phyloP scores from a whole-genome alignment of 345 rosid genomes.

The Mercurialis annua region DNA sequence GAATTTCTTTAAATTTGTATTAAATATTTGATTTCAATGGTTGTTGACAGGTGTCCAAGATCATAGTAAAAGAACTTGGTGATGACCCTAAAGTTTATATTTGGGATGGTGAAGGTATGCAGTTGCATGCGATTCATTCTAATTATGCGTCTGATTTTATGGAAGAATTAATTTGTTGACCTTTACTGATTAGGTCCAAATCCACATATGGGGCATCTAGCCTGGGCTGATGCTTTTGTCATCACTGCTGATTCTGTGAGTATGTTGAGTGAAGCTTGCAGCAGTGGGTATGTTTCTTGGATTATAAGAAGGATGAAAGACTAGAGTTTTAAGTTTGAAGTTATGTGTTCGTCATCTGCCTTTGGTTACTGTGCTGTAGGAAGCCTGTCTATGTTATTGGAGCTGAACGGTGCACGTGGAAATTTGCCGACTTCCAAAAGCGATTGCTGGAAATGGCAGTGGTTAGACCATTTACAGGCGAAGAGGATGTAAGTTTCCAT shows the following conservation, averaged over 20 bases:
- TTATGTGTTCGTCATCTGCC: not conserved
- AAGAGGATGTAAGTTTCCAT: conserved; percentile 23
- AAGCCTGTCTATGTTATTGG: conserved; percentile 28
- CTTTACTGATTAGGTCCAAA: conserved; percentile 22
- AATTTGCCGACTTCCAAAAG: conserved; percentile 32
- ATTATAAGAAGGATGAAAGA: not conserved
- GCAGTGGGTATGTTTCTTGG: conserved; percentile 28
- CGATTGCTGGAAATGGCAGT: conserved; percentile 15
- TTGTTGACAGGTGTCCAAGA: conserved; percentile 19
- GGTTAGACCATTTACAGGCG: conserved; percentile 26
- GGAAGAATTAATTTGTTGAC: not conserved
- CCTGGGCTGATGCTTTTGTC: conserved; percentile 35
- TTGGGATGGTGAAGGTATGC: conserved; percentile 35
- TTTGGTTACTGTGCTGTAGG: conserved; percentile 16
- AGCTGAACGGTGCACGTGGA: conserved; percentile 31
- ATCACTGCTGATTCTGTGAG: conserved; percentile 30
- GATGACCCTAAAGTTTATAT: conserved; percentile 25
- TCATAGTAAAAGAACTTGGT: conserved; percentile 19
- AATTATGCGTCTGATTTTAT: not conserved
- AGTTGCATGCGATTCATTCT: not conserved
- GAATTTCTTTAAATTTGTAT: conserved; percentile 8
- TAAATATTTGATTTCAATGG: not conserved
- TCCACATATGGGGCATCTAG: conserved; percentile 36
- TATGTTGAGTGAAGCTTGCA: conserved; percentile 33
- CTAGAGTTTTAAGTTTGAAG: not conserved